phyloP scores from a whole-genome alignment of 257 asterid genomes.

The Ballota nigra region DNA sequence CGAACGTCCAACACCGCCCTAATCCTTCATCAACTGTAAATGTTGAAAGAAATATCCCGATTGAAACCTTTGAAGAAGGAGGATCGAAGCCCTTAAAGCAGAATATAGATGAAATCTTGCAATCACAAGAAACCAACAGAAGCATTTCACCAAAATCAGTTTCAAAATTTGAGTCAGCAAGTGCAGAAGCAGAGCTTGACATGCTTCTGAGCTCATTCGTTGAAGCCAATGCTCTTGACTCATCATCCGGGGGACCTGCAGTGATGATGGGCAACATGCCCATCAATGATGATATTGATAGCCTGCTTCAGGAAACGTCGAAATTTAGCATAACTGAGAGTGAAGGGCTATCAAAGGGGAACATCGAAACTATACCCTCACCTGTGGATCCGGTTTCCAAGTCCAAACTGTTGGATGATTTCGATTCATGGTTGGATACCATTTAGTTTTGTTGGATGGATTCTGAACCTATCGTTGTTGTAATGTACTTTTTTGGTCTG shows the following conservation, averaged over 20 bases:
- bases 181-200: conserved; percentile 83
- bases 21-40: conserved; percentile 18
- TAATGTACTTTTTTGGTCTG: not conserved
- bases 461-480: conserved; percentile 3
- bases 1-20: conserved; percentile 12
- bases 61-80: conserved; percentile 28
- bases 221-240: conserved; percentile 36
- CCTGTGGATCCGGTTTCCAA: conserved; percentile 34
- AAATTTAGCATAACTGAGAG: conserved; percentile 14
- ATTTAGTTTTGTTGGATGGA: conserved; percentile 25
- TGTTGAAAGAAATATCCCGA: not conserved
- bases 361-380: conserved; percentile 18
- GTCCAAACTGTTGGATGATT: conserved; percentile 63
- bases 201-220: conserved; percentile 68
- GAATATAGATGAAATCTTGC: conserved; percentile 22
- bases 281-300: conserved; percentile 54
- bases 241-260: conserved; percentile 19
- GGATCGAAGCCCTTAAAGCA: conserved; percentile 19
- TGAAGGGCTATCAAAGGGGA: conserved; percentile 7
- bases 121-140: conserved; percentile 12
- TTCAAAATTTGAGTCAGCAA: conserved; percentile 43
- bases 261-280: conserved; percentile 4
- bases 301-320: conserved; percentile 56
- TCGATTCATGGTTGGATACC: conserved; percentile 87
- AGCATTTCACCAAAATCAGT: conserved; percentile 12